These are phyloP conservation scores for Cytospora leucostoma DNA, from an alignment of 2,329 filamentous ascomycete species.

Conservation along the genomic window DNA sequence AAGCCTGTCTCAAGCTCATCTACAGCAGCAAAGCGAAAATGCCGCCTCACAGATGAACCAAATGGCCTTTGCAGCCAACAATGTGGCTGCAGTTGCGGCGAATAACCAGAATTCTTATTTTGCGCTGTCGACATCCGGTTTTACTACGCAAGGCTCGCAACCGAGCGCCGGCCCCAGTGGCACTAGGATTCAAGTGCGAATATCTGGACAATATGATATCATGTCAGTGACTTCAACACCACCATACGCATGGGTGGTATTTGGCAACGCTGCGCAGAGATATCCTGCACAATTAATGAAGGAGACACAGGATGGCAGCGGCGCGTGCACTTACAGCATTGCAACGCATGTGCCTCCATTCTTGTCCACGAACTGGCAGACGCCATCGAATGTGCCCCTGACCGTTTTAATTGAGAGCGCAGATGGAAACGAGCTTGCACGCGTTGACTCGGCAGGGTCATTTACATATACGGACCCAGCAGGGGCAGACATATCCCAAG, in stretches of 20 bases:
- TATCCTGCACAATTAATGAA: constrained; percentile 68
- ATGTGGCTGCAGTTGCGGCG: constrained; percentile 48
- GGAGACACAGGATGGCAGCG: constrained; percentile 56
- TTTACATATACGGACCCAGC: constrained; percentile 44
- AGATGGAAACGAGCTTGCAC: constrained; percentile 55
- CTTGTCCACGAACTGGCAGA: constrained; percentile 51
- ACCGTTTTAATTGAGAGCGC: constrained; percentile 54
- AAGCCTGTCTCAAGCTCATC: constrained; percentile 39
- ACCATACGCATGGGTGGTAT: constrained; percentile 66
- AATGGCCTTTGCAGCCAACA: constrained; percentile 61
- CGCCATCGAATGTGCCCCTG: constrained; percentile 53
- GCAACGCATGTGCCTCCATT: constrained; percentile 69
- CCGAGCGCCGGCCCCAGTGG: constrained; percentile 70
- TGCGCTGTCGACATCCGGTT: constrained; percentile 62
- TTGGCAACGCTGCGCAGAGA: constrained; percentile 67
- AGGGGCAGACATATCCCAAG: constrained; percentile 33
- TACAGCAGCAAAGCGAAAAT: constrained; percentile 49
- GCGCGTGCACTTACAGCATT: constrained; percentile 69
- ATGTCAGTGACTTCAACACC: constrained; percentile 55
- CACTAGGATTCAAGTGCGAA: constrained; percentile 71
- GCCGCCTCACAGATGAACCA: constrained; percentile 54
- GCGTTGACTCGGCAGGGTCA: constrained; percentile 47
- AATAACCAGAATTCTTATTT: constrained; percentile 51
- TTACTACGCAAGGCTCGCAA: constrained; percentile 61
- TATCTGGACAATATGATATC: constrained; percentile 75